phyloP scores from a whole-genome alignment of 305 asterid genomes.

The Fraxinus albicans region DNA sequence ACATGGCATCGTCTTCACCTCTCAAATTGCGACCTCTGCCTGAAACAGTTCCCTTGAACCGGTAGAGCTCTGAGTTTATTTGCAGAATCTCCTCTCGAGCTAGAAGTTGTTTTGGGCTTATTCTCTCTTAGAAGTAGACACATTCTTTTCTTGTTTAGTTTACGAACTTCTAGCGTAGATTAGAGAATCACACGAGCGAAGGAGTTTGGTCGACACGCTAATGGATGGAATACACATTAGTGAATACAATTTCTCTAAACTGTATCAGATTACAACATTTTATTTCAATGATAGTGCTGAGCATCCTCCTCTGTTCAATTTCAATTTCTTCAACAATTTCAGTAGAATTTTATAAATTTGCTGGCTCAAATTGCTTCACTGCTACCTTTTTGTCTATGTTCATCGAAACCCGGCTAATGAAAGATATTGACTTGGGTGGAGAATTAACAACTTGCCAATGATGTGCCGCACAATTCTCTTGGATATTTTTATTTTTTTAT shows the following conservation, averaged over 20 bases:
- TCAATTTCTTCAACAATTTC: neutral
- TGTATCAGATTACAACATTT: neutral
- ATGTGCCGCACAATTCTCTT: no score
- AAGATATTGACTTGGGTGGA: neutral
- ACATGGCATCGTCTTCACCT: slow-evolving; percentile 32
- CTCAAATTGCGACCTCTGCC: slow-evolving; percentile 43
- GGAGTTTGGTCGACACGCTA: neutral
- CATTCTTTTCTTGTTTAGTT: neutral
- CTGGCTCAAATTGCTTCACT: neutral
- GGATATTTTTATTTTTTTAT: no score
- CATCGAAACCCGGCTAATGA: neutral
- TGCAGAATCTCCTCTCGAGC: slow-evolving; percentile 20
- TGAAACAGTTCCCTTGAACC: slow-evolving; percentile 60
- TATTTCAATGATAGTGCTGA: neutral
- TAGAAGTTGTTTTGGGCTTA: neutral
- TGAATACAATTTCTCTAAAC: neutral
- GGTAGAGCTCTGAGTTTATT: neutral
- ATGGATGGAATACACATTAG: neutral
- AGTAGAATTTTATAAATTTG: neutral
- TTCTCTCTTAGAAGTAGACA: neutral
- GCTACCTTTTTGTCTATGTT: neutral
- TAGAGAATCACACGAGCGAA: neutral
- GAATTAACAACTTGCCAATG: no score
- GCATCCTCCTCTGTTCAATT: neutral
- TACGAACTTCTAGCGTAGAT: slow-evolving; percentile 1